A percentile compares a stretch with the other conserved stretches of the same genome.
Evolutionary conservation across 2,329 filamentous ascomycete species (phyloP).

Genomic region (Arthrobotrys musiformis): DNA sequence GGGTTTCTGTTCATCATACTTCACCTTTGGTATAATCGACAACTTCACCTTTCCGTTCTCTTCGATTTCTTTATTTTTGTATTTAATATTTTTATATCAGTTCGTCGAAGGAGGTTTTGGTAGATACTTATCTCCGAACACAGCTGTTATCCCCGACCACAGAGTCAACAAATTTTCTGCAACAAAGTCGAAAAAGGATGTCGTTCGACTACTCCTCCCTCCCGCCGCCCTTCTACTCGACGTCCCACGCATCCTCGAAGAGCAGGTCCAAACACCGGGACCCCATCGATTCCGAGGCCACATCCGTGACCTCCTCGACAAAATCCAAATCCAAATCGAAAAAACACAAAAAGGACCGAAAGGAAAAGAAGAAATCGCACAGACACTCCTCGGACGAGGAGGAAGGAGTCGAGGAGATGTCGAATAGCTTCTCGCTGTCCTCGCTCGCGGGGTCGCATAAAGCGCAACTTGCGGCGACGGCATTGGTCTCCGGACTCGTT

Average conservation of each 20-base stretch:
- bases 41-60: too few species aligned
- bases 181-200: slow-evolving; percentile 4
- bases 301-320: not conserved
- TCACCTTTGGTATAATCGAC: too few species aligned
- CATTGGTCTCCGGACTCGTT: slow-evolving; percentile 72
- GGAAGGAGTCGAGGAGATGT: slow-evolving; percentile 3
- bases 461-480: slow-evolving; percentile 76
- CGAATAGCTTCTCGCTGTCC: slow-evolving; percentile 32
- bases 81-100: too few species aligned
- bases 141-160: too few species aligned
- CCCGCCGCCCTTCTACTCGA: slow-evolving; percentile 19
- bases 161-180: slow-evolving; percentile 42
- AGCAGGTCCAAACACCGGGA: slow-evolving; percentile 38
- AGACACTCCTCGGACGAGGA: too few species aligned
- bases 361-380: not conserved
- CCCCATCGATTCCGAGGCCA: slow-evolving; percentile 36
- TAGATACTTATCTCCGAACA: too few species aligned
- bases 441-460: slow-evolving; percentile 64
- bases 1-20: too few species aligned
- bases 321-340: slow-evolving; percentile 43
- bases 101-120: not conserved
- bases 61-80: too few species aligned
- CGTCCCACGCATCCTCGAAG: slow-evolving; percentile 48
- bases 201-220: slow-evolving; percentile 25
- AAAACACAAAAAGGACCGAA: not conserved